These are phyloP conservation scores for Moelleriella libera DNA, from an alignment of 2,329 filamentous ascomycete genomes.

Conservation along the genomic window DNA sequence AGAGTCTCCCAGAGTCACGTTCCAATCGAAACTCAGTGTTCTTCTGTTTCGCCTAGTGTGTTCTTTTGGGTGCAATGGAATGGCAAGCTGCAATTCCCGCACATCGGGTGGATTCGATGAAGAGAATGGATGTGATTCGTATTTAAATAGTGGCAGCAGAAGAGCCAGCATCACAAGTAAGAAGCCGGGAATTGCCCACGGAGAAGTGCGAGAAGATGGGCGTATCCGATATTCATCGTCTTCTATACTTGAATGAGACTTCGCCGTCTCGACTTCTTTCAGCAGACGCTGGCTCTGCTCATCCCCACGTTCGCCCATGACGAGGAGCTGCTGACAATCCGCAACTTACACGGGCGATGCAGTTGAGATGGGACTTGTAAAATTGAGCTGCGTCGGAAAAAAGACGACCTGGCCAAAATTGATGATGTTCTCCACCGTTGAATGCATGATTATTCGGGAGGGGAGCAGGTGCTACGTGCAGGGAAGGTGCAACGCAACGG, in stretches of 20 bases:
- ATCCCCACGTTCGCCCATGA: conserved; percentile 1
- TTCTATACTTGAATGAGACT: too few relatives aligned
- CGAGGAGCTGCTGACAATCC: neutral
- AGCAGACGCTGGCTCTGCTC: conserved; percentile 3
- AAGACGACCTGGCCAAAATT: too few relatives aligned
- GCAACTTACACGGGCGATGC: too few relatives aligned
- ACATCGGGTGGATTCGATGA: neutral
- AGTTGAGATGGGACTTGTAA: too few relatives aligned
- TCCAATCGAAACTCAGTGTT: conserved; percentile 9
- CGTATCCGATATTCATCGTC: too few relatives aligned
- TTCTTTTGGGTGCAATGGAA: conserved; percentile 6
- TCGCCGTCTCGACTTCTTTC: neutral
- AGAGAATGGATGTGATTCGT: neutral
- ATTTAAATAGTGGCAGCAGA: neutral
- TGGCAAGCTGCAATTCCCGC: conserved; percentile 5
- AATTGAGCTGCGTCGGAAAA: too few relatives aligned
- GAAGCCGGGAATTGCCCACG: neutral
- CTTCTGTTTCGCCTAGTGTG: conserved; percentile 5
- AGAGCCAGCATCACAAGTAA: neutral
- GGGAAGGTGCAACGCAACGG: too few relatives aligned
- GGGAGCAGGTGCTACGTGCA: too few relatives aligned
- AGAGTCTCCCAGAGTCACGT: conserved; percentile 6
- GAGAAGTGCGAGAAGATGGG: too few relatives aligned
- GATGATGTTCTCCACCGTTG: too few relatives aligned
- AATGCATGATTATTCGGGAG: too few relatives aligned